phyloP scores from a whole-genome alignment of 768 basidiomycete genomes.

The Rhodocollybia butyracea region DNA sequence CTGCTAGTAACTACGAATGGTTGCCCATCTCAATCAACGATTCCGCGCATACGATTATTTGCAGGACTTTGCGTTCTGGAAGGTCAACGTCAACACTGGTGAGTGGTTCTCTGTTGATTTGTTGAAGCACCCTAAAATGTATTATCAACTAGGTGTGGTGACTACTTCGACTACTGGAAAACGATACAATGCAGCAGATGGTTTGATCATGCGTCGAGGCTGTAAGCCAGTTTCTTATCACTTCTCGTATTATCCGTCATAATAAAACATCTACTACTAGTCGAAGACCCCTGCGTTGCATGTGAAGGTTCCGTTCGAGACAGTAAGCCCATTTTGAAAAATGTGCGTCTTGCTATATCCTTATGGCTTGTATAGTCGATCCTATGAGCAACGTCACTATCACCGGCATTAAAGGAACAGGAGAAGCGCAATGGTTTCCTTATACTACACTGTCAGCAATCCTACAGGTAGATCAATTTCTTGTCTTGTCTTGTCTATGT shows the following conservation, averaged over 20 bases:
- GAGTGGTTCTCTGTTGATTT: neutral
- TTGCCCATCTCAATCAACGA: constrained; percentile 23
- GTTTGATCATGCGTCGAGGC: constrained; percentile 1
- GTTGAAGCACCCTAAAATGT: neutral
- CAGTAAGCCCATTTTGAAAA: neutral
- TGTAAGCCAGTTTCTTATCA: neutral
- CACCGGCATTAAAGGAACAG: constrained; percentile 24
- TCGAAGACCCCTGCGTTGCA: neutral
- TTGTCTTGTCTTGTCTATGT: constrained; percentile 21
- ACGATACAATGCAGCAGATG: neutral
- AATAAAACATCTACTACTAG: neutral
- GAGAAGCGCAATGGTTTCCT: constrained; percentile 28
- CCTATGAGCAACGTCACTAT: constrained; percentile 22
- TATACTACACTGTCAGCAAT: constrained; percentile 18
- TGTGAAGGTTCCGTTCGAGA: neutral
- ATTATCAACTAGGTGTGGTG: neutral
- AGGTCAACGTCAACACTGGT: constrained; percentile 20
- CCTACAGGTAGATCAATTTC: constrained; percentile 12
- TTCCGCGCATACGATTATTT: constrained; percentile 20
- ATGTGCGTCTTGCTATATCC: neutral
- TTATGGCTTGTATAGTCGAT: neutral
- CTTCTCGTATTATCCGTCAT: neutral
- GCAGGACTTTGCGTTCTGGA: constrained; percentile 22
- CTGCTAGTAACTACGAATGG: constrained; percentile 21
- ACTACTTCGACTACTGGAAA: constrained; percentile 2